Base-by-base conservation (phyloP, 2,329 filamentous ascomycete genomes). In the Fusarium xylarioides region DNA sequence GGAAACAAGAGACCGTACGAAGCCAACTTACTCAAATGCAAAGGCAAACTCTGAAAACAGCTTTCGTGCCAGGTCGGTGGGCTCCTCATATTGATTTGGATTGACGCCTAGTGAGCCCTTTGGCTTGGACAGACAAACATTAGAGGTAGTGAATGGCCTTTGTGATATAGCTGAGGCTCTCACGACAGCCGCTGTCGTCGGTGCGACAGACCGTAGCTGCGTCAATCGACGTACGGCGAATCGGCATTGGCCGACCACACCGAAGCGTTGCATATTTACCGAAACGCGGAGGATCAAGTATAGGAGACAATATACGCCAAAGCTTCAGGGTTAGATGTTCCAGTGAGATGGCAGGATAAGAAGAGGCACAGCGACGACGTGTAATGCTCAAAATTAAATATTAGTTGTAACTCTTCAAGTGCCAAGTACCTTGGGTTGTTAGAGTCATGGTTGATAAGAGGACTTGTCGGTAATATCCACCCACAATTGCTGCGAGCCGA, bases 11-110 rank as follows among this genome's bases (percentile, higher is more conserved):
- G 23, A 30, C 14, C 8, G 18, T 37, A 11, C 15, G 23, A 30
- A 54, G 19, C 23, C 34, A 21, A 76, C 81, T 38, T 74, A 82
- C 81, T 82, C 81, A 53, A 82, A 82, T n/a, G 81, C 81, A 72
- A 82, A 82, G 7, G 76, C 81, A 63, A 82, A 78, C 66, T 82
- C 79, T 7, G 79, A 79, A 44, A 80, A 74, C 26, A 76, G 74
- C 46, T 77, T 77, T 37, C 71, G 70, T 37, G 75, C 67, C 42
- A 68, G 71, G 19, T 69, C 61, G 26, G 64, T 76, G 19, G 76
- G 75, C 40, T 76, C 75, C 30, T 77, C 62, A 28, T 73, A 68
- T 12, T 60, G 43, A 37, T 70, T 68, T 7, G 72, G 67, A 32
- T 78, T 70, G 47, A 76, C 65, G 18, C 74, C 57, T 32, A 76